phyloP scores from a whole-genome alignment of 2,329 filamentous ascomycete species.

The Aureobasidium musti region DNA sequence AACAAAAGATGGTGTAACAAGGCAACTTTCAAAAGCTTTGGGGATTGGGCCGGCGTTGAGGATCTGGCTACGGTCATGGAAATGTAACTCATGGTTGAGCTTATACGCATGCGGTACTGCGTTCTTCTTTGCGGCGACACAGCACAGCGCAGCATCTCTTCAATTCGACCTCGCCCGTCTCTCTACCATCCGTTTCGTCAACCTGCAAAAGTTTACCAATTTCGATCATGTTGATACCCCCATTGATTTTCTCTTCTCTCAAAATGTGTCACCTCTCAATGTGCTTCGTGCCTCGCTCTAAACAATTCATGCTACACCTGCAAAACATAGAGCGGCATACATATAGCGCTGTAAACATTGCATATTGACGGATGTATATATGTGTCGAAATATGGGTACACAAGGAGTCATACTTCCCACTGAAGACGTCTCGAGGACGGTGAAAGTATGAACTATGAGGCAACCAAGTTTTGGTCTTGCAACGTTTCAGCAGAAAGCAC shows the following conservation, averaged over 20 bases:
- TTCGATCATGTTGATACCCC: constrained; percentile 22
- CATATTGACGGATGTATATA: neutral
- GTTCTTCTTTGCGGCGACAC: constrained; percentile 14
- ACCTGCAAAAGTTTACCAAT: constrained; percentile 25
- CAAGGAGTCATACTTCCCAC: constrained; percentile 31
- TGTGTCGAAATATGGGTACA: constrained; percentile 19
- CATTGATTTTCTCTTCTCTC: neutral
- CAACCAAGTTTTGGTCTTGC: constrained; percentile 28
- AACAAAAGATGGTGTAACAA: constrained; percentile 24
- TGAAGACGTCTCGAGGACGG: constrained; percentile 27
- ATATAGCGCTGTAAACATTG: neutral
- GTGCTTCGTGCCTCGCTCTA: neutral
- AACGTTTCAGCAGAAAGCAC: constrained; percentile 26
- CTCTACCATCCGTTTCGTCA: constrained; percentile 9
- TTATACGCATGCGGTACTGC: constrained; percentile 28
- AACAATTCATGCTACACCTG: neutral
- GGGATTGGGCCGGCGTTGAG: constrained; percentile 29
- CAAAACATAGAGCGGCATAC: neutral
- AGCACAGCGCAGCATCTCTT: constrained; percentile 29
- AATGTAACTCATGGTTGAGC: constrained; percentile 28
- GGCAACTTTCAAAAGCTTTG: constrained; percentile 27
- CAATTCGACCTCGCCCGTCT: constrained; percentile 28
- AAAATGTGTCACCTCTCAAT: neutral
- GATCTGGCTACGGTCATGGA: constrained; percentile 29
- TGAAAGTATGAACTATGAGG: constrained; percentile 31